A percentile compares a stretch with the other conserved stretches of the same genome.
Evolutionary conservation across 768 basidiomycete genomes (phyloP).

Genomic region (Tulasnella sp.): DNA sequence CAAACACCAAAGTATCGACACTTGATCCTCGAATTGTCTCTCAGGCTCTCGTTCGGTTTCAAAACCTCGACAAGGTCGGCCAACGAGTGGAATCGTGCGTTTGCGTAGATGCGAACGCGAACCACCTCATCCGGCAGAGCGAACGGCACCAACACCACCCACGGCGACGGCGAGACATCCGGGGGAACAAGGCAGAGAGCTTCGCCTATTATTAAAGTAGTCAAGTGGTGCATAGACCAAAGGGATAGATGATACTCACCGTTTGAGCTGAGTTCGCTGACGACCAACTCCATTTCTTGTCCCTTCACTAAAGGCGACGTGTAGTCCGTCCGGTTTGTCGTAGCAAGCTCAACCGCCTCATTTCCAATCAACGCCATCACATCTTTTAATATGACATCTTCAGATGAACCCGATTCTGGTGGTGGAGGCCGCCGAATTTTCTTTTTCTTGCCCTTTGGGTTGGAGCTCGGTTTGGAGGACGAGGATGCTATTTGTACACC

Average conservation of each 20-base stretch:
- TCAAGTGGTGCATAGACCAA: background rate
- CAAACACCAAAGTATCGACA: slow-evolving; percentile 87
- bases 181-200: slow-evolving; percentile 46
- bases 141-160: slow-evolving; percentile 78
- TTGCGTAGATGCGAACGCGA: slow-evolving; percentile 56
- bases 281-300: slow-evolving; percentile 53
- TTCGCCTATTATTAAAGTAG: slow-evolving; percentile 38
- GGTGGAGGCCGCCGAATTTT: slow-evolving; percentile 27
- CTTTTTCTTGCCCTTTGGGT: slow-evolving; percentile 21
- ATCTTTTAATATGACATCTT: slow-evolving; percentile 66
- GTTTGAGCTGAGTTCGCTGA: slow-evolving; percentile 49
- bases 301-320: slow-evolving; percentile 47
- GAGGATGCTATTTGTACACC: no score
- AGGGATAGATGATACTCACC: slow-evolving; percentile 30
- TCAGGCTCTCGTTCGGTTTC: slow-evolving; percentile 45
- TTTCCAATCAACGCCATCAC: slow-evolving; percentile 52
- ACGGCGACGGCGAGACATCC: slow-evolving; percentile 35
- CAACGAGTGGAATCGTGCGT: slow-evolving; percentile 56
- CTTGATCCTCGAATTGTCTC: slow-evolving; percentile 51
- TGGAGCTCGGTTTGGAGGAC: no score
- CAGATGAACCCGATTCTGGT: slow-evolving; percentile 54
- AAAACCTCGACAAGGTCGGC: slow-evolving; percentile 62
- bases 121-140: slow-evolving; percentile 74
- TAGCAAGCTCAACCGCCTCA: slow-evolving; percentile 39
- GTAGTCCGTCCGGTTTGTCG: slow-evolving; percentile 40